Evolutionary conservation across 2,329 filamentous ascomycete genomes (phyloP).

Genomic region (Colletotrichum coccodes): DNA sequence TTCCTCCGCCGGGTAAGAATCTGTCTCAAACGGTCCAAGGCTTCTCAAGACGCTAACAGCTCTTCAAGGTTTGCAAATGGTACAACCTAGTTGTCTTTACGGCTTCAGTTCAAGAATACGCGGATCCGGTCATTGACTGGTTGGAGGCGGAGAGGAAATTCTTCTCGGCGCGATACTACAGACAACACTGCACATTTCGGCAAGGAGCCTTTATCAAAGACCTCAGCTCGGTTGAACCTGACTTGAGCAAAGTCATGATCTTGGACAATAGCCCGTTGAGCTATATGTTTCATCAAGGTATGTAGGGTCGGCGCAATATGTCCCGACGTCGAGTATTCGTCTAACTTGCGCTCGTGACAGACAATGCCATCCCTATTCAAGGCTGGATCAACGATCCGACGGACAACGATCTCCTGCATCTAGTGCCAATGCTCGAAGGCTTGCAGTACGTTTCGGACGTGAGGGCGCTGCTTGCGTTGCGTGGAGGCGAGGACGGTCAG

Average conservation of each 20-base stretch:
- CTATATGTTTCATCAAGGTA: conserved; percentile 98
- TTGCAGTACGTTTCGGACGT: conserved; percentile 98
- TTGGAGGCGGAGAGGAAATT: conserved; percentile 96
- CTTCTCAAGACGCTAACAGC: neutral
- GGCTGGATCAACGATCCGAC: conserved; percentile 99
- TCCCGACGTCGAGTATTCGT: neutral
- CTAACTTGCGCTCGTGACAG: conserved; percentile 56
- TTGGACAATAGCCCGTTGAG: conserved; percentile 98
- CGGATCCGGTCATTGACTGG: conserved; percentile 99
- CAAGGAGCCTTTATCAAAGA: conserved; percentile 99
- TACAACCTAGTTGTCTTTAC: conserved; percentile 98
- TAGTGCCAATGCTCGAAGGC: conserved; percentile 92
- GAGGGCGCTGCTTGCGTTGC: conserved; percentile 85
- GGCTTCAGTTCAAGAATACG: conserved; percentile 97
- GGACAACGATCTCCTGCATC: conserved; percentile 92
- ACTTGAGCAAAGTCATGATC: conserved; percentile 98
- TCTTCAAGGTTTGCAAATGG: conserved; percentile 85
- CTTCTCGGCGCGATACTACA: conserved; percentile 92
- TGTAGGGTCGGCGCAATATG: conserved; percentile 39
- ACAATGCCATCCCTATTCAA: conserved; percentile 98
- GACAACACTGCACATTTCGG: conserved; percentile 95
- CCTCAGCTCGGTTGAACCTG: conserved; percentile 93
- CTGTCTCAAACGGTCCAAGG: neutral
- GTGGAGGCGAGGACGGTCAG: conserved; percentile 83
- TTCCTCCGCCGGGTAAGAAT: conserved; percentile 82